phyloP scores from a whole-genome alignment of 495 filamentous ascomycete species.

The Lophium mytilinum region DNA sequence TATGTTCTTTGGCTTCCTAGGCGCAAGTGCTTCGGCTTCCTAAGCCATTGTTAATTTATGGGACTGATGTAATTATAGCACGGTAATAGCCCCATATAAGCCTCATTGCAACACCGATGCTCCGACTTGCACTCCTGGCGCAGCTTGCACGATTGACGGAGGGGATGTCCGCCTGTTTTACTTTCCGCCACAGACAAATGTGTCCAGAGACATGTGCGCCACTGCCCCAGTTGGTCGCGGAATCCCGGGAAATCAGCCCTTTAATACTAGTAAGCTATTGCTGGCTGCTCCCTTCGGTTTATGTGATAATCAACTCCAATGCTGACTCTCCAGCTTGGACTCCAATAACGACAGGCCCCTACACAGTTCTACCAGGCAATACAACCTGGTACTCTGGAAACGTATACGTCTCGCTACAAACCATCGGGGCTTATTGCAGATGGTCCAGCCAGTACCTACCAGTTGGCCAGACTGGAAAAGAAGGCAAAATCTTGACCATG shows the following conservation, averaged over 20 bases:
- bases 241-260: not conserved
- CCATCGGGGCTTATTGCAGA: conserved; percentile 4
- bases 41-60: no score
- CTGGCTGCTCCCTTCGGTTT: no score
- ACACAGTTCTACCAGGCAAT: conserved; percentile 8
- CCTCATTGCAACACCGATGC: conserved; percentile 13
- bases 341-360: conserved; percentile 12
- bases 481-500: conserved; percentile 7
- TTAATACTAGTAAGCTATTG: conserved; percentile 1
- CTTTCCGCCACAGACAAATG: conserved; percentile 12
- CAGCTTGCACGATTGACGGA: conserved; percentile 5
- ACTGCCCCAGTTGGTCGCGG: conserved; percentile 4
- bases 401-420: conserved; percentile 11
- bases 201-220: conserved; percentile 10
- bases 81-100: conserved; percentile 7
- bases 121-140: conserved; percentile 9
- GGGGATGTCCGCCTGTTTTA: conserved; percentile 9
- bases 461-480: conserved; percentile 2
- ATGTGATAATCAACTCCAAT: no score
- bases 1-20: no score
- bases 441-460: conserved; percentile 4
- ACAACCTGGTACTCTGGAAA: conserved; percentile 16
- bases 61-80: not conserved
- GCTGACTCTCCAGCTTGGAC: not conserved
- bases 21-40: no score